Evolutionary conservation across 2,329 filamentous ascomycete species (phyloP).

Genomic region (Venturia oleaginea): DNA sequence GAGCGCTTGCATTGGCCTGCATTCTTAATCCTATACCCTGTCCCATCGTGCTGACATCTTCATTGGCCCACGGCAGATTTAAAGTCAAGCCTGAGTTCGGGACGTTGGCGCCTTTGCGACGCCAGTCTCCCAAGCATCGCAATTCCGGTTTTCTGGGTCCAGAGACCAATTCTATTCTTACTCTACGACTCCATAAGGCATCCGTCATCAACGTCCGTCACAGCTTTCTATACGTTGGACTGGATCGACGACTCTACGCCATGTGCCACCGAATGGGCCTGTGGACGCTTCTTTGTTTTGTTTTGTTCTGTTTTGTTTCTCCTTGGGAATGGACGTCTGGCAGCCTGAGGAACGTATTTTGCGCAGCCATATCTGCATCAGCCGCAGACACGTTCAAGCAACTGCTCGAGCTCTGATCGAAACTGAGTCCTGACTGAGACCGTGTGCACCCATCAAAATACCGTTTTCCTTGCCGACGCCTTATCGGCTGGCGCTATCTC

Average conservation of each 20-base stretch:
- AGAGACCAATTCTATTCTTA: conserved; percentile 8
- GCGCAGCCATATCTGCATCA: not conserved
- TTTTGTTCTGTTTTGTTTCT: too few species aligned
- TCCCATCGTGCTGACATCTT: not conserved
- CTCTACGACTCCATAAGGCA: not conserved
- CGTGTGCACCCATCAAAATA: not conserved
- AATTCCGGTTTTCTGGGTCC: not conserved
- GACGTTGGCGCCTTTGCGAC: conserved; percentile 4
- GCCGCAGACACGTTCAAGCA: not conserved
- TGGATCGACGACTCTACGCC: not conserved
- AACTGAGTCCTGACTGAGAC: not conserved
- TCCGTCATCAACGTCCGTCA: not conserved
- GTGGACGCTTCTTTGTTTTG: not conserved
- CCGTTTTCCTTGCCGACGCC: not conserved
- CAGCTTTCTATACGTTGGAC: not conserved
- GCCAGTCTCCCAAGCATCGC: conserved; percentile 1
- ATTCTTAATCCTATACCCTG: not conserved
- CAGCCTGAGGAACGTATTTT: not conserved
- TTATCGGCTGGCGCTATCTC: not conserved
- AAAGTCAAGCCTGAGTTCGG: conserved; percentile 6
- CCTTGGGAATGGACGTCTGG: not conserved
- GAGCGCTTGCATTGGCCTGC: not conserved
- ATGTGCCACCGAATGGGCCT: not conserved
- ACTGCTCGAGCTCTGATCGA: not conserved
- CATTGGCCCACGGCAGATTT: not conserved